Conservation (phyloP, 169 alveolate genomes). For the Plasmodium falciparum region DNA sequence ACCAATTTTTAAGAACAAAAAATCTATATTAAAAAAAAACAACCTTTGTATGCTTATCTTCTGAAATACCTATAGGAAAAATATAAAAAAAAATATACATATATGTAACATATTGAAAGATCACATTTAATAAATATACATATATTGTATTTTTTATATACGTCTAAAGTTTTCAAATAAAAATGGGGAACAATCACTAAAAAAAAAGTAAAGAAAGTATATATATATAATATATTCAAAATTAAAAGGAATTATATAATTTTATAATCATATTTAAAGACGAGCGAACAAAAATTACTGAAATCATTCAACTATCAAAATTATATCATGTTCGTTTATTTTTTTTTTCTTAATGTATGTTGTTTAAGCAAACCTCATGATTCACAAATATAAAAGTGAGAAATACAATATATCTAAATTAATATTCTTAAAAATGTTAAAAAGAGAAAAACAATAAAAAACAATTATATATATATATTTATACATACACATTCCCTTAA, state of each 20-base stretch:
- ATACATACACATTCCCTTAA: background rate
- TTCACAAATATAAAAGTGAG: conserved; percentile 10
- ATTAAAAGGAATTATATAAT: background rate
- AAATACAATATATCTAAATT: conserved; percentile 4
- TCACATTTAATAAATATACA: too few species aligned
- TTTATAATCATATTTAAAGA: background rate
- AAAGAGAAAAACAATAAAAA: conserved; percentile 14
- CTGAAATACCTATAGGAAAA: conserved; percentile 26
- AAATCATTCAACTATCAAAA: background rate
- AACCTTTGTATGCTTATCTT: conserved; percentile 28
- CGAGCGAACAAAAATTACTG: background rate
- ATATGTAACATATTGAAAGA: background rate
- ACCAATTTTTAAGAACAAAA: background rate
- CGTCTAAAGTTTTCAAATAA: conserved; percentile 50
- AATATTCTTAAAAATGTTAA: background rate
- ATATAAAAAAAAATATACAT: conserved; percentile 20
- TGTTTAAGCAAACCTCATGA: conserved; percentile 20
- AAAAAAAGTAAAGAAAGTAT: conserved; percentile 12
- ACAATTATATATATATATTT: conserved; percentile 9
- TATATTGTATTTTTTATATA: background rate
- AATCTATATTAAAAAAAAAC: too few species aligned
- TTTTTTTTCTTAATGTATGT: background rate
- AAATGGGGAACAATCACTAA: conserved; percentile 68
- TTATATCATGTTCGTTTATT: background rate
- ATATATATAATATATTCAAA: background rate